Percentiles rank a stretch among this genome's conserved stretches.
Evolutionary conservation across 2,329 filamentous ascomycete genomes (phyloP).

Genomic region (Colletotrichum sp.): DNA sequence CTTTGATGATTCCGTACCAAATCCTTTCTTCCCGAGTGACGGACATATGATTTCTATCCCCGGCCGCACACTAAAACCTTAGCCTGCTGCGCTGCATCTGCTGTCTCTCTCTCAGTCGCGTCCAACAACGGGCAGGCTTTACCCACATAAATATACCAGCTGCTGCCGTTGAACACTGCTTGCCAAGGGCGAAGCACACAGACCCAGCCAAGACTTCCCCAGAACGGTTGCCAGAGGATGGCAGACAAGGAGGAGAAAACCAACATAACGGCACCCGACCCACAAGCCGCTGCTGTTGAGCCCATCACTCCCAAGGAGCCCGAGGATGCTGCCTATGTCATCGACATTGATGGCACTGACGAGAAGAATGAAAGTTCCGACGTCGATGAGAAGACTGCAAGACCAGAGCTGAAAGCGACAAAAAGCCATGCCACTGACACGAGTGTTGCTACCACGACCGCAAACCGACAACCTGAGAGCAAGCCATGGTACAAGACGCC

Average conservation of each 20-base stretch:
- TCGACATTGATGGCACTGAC: constrained; percentile 11
- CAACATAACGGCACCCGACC: constrained; percentile 29
- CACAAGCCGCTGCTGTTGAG: constrained; percentile 31
- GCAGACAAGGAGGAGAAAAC: constrained; percentile 29
- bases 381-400: constrained; percentile 10
- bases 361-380: not conserved
- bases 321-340: constrained; percentile 5
- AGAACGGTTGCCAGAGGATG: constrained; percentile 4
- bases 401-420: constrained; percentile 39
- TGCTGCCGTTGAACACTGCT: not conserved
- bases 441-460: constrained; percentile 52
- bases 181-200: not conserved
- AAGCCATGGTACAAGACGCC: constrained; percentile 68
- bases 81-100: not conserved
- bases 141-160: not conserved
- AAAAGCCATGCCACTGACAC: constrained; percentile 60
- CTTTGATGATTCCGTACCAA: not conserved
- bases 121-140: not conserved
- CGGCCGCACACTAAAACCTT: not conserved
- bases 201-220: not conserved
- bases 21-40: not conserved
- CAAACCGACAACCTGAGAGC: constrained; percentile 34
- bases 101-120: not conserved
- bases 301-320: constrained; percentile 20
- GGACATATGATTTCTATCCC: not conserved